Conservation (phyloP, 1,139 yeast genomes). For the Tardiomyces digboiensis region DNA sequence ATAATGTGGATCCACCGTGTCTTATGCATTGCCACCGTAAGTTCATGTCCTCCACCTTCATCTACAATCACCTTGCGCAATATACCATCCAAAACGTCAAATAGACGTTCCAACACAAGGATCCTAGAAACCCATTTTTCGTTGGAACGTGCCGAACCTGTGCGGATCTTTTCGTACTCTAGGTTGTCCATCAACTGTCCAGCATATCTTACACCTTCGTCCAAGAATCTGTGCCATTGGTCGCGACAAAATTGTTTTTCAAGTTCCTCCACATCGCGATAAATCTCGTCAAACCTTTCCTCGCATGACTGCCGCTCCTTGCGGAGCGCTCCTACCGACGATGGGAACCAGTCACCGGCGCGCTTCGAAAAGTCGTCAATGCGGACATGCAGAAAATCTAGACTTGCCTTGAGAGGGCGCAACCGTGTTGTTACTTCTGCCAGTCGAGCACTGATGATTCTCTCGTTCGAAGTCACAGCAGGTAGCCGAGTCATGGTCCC, state of each 20-base stretch:
- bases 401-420: conserved; percentile 47
- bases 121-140: too few species aligned
- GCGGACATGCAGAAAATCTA: conserved; percentile 48
- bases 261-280: neutral
- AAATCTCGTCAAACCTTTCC: neutral
- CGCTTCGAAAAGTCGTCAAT: conserved; percentile 36
- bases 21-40: neutral
- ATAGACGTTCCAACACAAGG: neutral
- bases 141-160: too few species aligned
- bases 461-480: conserved; percentile 20
- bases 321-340: conserved; percentile 4
- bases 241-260: too few species aligned
- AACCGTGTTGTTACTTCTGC: conserved; percentile 28
- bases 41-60: too few species aligned
- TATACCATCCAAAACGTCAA: neutral
- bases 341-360: conserved; percentile 28
- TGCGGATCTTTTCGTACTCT: neutral
- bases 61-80: too few species aligned
- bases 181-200: too few species aligned
- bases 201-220: too few species aligned
- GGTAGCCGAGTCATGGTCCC: conserved; percentile 11
- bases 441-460: conserved; percentile 26
- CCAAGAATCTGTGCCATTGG: too few species aligned
- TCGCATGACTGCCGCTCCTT: neutral
- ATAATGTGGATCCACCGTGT: neutral